Conservation (phyloP, 2,329 filamentous ascomycete genomes). For the Ceratocystis alfenasii region DNA sequence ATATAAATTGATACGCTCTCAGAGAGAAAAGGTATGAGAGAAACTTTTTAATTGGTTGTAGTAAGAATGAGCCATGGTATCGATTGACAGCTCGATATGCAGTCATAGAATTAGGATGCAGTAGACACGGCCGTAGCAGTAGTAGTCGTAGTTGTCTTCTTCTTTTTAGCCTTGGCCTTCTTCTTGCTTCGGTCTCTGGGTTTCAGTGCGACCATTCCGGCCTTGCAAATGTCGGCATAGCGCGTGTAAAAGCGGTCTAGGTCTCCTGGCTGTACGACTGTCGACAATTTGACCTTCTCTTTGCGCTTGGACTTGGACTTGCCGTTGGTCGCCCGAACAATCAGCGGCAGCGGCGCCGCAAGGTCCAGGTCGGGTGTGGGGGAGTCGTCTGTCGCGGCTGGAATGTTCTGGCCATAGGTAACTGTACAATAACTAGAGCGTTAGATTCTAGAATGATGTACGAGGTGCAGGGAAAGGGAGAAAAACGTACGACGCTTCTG, state of each 20-base stretch:
- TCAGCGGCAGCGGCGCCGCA: constrained; percentile 51
- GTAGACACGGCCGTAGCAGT: constrained; percentile 19
- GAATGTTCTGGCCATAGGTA: constrained; percentile 34
- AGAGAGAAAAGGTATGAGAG: too few species aligned
- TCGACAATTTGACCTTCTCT: constrained; percentile 63
- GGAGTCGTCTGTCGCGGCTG: constrained; percentile 36
- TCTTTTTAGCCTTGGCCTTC: constrained; percentile 66
- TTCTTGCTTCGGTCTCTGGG: constrained; percentile 84
- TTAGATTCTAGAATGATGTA: not conserved
- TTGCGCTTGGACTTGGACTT: constrained; percentile 47
- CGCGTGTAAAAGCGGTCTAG: constrained; percentile 69
- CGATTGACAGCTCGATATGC: not conserved
- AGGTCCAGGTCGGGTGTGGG: constrained; percentile 50
- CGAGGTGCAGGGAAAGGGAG: not conserved
- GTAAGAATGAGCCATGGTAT: too few species aligned
- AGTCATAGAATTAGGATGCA: not conserved
- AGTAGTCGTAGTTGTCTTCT: constrained; percentile 36
- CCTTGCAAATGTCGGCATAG: constrained; percentile 86
- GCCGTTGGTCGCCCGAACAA: constrained; percentile 77
- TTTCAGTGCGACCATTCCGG: constrained; percentile 78
- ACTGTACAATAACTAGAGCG: constrained; percentile 29
- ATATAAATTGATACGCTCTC: too few species aligned
- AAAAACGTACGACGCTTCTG: constrained; percentile 57
- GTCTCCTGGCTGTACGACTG: constrained; percentile 62
- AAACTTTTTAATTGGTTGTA: too few species aligned